Base-by-base conservation (phyloP, 2,329 filamentous ascomycete genomes). In the Epichloe sp. region DNA sequence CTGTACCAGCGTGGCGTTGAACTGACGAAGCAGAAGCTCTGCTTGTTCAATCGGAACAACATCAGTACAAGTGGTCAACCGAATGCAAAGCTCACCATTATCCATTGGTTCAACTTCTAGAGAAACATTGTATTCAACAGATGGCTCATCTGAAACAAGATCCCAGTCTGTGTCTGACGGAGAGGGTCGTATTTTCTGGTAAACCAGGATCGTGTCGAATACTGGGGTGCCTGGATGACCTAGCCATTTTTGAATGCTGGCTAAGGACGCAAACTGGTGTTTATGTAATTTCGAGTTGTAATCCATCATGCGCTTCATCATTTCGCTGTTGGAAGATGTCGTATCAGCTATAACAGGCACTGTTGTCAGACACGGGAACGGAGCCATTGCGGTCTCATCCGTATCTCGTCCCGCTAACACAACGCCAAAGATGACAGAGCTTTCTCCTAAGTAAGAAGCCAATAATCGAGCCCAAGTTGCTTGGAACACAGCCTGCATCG, bases 141-240 rank as follows among this genome's bases (percentile, higher is more conserved):
- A 78, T 5, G 85, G 83, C 48, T 78, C 71, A 53, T 95, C 88
- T 15, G 79, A 70, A 1, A 79, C 55, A 0, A 86, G 56, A 6
- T 70, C 69, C 84, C 86, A 94, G 0, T 73, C 68, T 1, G 48
- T 43, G 1, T 63, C 51, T 15, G 54, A 46, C 37, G 53, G 50
- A 37, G 56, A 43, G 17, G 67, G 56, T 17, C 48, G 67, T 57
- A 52, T 72, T 56, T 86, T 87, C 60, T 95, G 90, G 60, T 89
- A 91, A 0, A 88, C 85, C 53, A 96, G 80, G 1, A 96, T 72
- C 0, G 88, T 91, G 60, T 96, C 89, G 58, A 96, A 95, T 0
- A 93, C 71, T 0, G 76, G 70, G 6, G 78, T 75, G 23, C 83
- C 79, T 0, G 82, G 71, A 52, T 79, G 74, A 0, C 82, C 82